Percentiles rank a stretch among this genome's conserved stretches.
These are phyloP conservation scores for Tagetes erecta DNA, from an alignment of 129 eudicot genomes.

Conservation along the genomic window DNA sequence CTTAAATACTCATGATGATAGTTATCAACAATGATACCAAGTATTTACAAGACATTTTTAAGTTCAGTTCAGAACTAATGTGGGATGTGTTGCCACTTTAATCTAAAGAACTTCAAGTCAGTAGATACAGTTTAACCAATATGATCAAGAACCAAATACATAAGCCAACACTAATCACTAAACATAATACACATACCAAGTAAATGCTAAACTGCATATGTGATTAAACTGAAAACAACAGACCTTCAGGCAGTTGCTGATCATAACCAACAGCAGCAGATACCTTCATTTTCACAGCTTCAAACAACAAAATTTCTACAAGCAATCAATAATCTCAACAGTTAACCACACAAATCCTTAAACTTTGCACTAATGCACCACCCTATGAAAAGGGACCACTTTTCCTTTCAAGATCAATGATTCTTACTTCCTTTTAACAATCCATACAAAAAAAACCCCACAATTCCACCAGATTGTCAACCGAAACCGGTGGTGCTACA, in stretches of 20 bases:
- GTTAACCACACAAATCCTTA: not conserved
- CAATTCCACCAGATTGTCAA: slow-evolving; percentile 38
- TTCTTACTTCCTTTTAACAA: slow-evolving; percentile 36
- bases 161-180: slow-evolving; percentile 13
- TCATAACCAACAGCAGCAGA: slow-evolving; percentile 65
- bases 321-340: slow-evolving; percentile 39
- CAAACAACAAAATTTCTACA: slow-evolving; percentile 26
- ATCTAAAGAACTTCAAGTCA: not conserved
- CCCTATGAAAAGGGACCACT: slow-evolving; percentile 39
- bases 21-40: not conserved
- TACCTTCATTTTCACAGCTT: slow-evolving; percentile 50
- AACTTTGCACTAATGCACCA: not conserved
- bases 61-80: not conserved
- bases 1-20: not conserved
- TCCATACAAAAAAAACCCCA: slow-evolving; percentile 42
- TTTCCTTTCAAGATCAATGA: slow-evolving; percentile 27
- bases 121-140: slow-evolving; percentile 7
- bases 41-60: too few species aligned
- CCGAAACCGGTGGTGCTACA: slow-evolving; percentile 55
- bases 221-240: slow-evolving; percentile 22
- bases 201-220: not conserved
- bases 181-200: slow-evolving; percentile 2
- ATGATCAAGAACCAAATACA: slow-evolving; percentile 3
- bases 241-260: slow-evolving; percentile 74
- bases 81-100: not conserved